Evolutionary conservation across 176 grass and related monocot genomes (phyloP).

Genomic region (Ampelocalamus luodianensis): DNA sequence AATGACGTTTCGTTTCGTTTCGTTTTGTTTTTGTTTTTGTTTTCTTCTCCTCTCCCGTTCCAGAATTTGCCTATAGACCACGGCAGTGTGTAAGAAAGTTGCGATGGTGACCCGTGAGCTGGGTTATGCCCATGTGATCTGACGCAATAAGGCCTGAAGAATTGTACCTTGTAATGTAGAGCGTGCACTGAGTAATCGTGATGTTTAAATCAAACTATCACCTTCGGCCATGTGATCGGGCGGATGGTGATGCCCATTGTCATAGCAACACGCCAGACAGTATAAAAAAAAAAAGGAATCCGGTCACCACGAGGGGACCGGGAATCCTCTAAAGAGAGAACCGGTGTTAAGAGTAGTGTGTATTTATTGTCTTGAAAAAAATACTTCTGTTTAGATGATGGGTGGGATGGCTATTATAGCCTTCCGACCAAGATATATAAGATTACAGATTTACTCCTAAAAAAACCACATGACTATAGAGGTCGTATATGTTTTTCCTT

Average conservation of each 20-base stretch:
- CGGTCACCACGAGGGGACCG: no score
- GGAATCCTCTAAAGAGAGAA: no score
- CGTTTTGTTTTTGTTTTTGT: background rate
- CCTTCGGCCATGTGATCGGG: slow-evolving; percentile 32
- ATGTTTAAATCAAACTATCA: slow-evolving; percentile 38
- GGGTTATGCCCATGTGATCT: background rate
- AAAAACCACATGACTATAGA: no score
- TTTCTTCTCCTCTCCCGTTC: background rate
- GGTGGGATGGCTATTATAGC: no score
- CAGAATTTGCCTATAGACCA: slow-evolving; percentile 36
- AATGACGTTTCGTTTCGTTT: background rate
- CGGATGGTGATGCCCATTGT: background rate
- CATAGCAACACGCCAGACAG: no score
- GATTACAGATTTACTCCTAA: no score
- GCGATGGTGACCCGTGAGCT: slow-evolving; percentile 13
- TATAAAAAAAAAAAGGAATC: no score
- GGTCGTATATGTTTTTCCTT: no score
- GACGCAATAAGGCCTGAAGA: slow-evolving; percentile 31
- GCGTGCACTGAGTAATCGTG: slow-evolving; percentile 37
- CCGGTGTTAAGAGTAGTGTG: no score
- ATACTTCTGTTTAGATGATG: no score
- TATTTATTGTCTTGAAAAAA: no score
- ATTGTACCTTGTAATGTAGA: slow-evolving; percentile 40
- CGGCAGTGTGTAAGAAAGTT: slow-evolving; percentile 41
- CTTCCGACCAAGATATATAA: no score